Percentiles rank a stretch among this genome's conserved stretches.
Conservation (phyloP, 805 yeast genomes). For the Pichia nakasei region DNA sequence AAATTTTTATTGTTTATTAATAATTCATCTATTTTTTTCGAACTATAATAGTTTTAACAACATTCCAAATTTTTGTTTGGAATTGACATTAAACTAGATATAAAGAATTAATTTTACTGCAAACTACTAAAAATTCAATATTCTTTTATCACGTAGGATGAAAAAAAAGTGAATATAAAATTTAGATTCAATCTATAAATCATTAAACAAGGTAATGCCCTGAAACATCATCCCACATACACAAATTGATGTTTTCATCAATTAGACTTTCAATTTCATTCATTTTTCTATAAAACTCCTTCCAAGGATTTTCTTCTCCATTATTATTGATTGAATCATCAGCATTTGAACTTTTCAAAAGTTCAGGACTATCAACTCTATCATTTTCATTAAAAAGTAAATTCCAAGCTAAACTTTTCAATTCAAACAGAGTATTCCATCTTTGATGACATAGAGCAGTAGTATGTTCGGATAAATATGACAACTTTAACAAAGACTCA, state of each 20-base stretch:
- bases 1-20: too few relatives aligned
- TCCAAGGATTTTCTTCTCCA: slow-evolving; percentile 12
- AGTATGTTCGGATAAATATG: slow-evolving; percentile 21
- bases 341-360: not conserved
- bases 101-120: too few relatives aligned
- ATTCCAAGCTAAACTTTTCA: slow-evolving; percentile 20
- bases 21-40: too few relatives aligned
- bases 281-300: slow-evolving; percentile 11
- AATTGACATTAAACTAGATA: too few relatives aligned
- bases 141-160: too few relatives aligned
- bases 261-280: slow-evolving; percentile 12
- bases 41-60: too few relatives aligned
- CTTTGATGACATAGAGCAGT: slow-evolving; percentile 21
- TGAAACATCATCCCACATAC: slow-evolving; percentile 17
- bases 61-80: too few relatives aligned
- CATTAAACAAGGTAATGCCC: slow-evolving; percentile 10
- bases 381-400: not conserved
- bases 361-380: not conserved
- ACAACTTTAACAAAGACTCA: slow-evolving; percentile 13
- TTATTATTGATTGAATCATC: slow-evolving; percentile 9
- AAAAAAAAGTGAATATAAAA: too few relatives aligned
- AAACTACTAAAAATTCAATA: too few relatives aligned
- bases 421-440: slow-evolving; percentile 18
- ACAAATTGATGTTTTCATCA: slow-evolving; percentile 15
- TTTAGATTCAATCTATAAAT: not conserved